These are phyloP conservation scores for Solanum piurae DNA, from an alignment of 257 asterid species.

Conservation along the genomic window DNA sequence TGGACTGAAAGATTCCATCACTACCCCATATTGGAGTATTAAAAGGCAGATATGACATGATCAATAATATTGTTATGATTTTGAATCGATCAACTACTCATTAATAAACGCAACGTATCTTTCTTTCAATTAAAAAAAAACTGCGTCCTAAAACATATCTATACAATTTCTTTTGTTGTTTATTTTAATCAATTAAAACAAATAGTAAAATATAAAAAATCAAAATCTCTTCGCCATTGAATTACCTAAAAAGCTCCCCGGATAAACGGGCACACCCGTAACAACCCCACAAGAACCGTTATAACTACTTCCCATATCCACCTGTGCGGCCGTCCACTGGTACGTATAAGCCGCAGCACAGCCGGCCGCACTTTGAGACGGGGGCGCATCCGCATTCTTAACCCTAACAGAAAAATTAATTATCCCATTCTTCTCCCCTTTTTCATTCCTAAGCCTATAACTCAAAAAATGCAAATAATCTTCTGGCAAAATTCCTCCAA, in stretches of 20 bases:
- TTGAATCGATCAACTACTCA: neutral
- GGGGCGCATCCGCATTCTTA: constrained; percentile 7
- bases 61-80: neutral
- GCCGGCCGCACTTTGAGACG: neutral
- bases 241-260: neutral
- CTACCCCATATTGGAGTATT: neutral
- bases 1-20: neutral
- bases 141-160: neutral
- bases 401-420: constrained; percentile 52
- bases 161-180: neutral
- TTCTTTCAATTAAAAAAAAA: neutral
- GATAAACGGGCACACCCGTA: constrained; percentile 43
- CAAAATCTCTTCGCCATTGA: neutral
- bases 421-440: constrained; percentile 62
- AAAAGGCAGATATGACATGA: too few species aligned
- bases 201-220: neutral
- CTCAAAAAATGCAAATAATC: constrained; percentile 68
- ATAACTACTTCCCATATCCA: constrained; percentile 7
- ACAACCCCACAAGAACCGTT: constrained; percentile 19
- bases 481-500: constrained; percentile 47
- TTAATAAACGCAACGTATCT: neutral
- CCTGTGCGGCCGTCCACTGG: constrained; percentile 15
- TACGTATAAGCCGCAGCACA: constrained; percentile 12
- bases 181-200: neutral
- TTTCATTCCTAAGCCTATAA: constrained; percentile 48